Evolutionary conservation across 73 alveolate species (phyloP).

Genomic region (Tetrahymena borealis): DNA sequence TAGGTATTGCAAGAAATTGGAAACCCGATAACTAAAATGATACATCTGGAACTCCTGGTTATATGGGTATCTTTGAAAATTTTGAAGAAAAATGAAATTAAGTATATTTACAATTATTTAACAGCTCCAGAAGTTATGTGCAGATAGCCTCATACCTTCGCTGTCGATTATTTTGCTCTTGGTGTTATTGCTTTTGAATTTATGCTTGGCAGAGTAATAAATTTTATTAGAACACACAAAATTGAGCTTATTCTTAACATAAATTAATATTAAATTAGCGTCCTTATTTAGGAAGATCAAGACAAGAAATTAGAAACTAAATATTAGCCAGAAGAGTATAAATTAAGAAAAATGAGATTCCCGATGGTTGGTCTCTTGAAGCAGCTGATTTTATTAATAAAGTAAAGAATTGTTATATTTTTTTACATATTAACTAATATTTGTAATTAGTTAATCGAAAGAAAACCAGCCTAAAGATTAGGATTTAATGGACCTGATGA

Average conservation of each 20-base stretch:
- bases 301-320: conserved; percentile 56
- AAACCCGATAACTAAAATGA: conserved; percentile 47
- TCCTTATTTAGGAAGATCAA: conserved; percentile 62
- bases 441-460: conserved; percentile 44
- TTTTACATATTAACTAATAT: conserved; percentile 39
- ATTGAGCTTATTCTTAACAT: neutral
- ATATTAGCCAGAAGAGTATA: conserved; percentile 58
- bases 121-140: conserved; percentile 84
- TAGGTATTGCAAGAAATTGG: conserved; percentile 65
- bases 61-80: neutral
- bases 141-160: conserved; percentile 49
- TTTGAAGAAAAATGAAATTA: neutral
- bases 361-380: conserved; percentile 63
- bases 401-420: conserved; percentile 45
- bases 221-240: neutral
- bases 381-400: conserved; percentile 67
- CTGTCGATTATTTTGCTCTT: conserved; percentile 70
- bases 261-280: conserved; percentile 9
- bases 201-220: conserved; percentile 52
- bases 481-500: conserved; percentile 81
- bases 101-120: too few relatives aligned
- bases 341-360: conserved; percentile 46
- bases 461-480: conserved; percentile 74
- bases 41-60: conserved; percentile 37
- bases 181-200: conserved; percentile 75